Evolutionary conservation across 768 basidiomycete species (phyloP).

Genomic region (Leccinum broughii): DNA sequence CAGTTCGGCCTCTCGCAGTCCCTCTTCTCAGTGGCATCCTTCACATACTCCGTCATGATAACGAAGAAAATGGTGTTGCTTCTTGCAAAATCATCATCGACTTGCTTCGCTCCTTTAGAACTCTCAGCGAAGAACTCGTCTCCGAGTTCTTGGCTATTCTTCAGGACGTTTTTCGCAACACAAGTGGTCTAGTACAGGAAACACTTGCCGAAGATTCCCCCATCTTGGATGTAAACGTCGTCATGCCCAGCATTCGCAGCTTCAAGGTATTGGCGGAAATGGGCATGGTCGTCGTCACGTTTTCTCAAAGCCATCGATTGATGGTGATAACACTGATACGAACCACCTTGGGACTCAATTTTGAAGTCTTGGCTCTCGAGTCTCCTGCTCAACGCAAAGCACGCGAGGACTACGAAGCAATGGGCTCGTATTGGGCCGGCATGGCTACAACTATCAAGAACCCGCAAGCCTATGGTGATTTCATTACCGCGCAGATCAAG

Average conservation of each 20-base stretch:
- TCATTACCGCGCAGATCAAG: conserved; percentile 89
- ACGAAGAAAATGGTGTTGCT: conserved; percentile 91
- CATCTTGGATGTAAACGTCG: conserved; percentile 51
- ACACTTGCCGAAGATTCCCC: conserved; percentile 69
- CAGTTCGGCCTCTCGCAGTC: conserved; percentile 63
- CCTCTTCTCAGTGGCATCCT: conserved; percentile 80
- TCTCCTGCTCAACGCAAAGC: conserved; percentile 80
- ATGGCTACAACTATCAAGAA: conserved; percentile 79
- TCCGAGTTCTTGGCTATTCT: conserved; percentile 80
- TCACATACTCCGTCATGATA: conserved; percentile 81
- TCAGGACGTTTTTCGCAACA: conserved; percentile 74
- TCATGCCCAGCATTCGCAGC: conserved; percentile 75
- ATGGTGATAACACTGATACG: conserved; percentile 66
- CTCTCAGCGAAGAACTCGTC: conserved; percentile 70
- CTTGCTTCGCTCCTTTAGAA: conserved; percentile 75
- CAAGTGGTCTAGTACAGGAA: conserved; percentile 69
- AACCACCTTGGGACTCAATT: conserved; percentile 72
- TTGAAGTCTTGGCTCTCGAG: conserved; percentile 75
- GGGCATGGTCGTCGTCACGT: conserved; percentile 87
- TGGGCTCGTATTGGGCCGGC: conserved; percentile 80
- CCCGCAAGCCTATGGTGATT: conserved; percentile 71
- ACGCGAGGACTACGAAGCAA: conserved; percentile 75
- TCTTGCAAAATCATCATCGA: conserved; percentile 93
- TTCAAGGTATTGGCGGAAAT: conserved; percentile 96
- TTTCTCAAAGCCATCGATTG: conserved; percentile 78